phyloP scores from a whole-genome alignment of 1,284 basidiomycete genomes.

The Phylloporus gajari region DNA sequence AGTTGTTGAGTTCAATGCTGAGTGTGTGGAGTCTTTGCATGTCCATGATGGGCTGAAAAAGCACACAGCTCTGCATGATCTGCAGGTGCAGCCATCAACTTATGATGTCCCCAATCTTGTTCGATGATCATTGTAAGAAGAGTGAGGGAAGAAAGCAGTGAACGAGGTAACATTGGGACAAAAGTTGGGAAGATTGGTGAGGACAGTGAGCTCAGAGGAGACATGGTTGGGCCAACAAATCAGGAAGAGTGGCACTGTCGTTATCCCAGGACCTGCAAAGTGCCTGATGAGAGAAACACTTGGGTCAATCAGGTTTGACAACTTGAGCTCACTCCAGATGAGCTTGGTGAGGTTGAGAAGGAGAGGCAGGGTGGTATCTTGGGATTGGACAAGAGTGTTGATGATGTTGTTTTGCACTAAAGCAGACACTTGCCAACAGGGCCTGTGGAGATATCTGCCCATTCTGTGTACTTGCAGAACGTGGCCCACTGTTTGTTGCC shows the following conservation, averaged over 20 bases:
- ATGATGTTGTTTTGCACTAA: constrained; percentile 36
- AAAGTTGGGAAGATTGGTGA: constrained; percentile 30
- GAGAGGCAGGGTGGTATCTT: constrained; percentile 21
- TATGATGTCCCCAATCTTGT: constrained; percentile 39
- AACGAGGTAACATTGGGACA: constrained; percentile 40
- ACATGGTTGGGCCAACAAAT: constrained; percentile 38
- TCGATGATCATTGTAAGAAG: constrained; percentile 38
- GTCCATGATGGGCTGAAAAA: constrained; percentile 37
- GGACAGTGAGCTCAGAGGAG: constrained; percentile 33
- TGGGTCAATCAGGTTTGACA: constrained; percentile 25
- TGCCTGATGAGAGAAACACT: constrained; percentile 40
- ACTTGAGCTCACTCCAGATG: not conserved
- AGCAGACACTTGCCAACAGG: constrained; percentile 32
- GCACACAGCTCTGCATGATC: constrained; percentile 32
- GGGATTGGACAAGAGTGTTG: constrained; percentile 1
- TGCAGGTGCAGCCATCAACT: constrained; percentile 32
- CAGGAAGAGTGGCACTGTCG: constrained; percentile 32
- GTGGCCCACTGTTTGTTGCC: constrained; percentile 39
- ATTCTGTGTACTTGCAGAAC: constrained; percentile 37
- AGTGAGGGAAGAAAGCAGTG: constrained; percentile 38
- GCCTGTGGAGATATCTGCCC: constrained; percentile 32
- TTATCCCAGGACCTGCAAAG: constrained; percentile 34
- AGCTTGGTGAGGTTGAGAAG: constrained; percentile 44
- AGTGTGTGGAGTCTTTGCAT: constrained; percentile 28
- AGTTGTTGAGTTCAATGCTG: constrained; percentile 41